These are phyloP conservation scores for Aspergillus oerlinghausenensis DNA, from an alignment of 2,329 filamentous ascomycete species.

Conservation along the genomic window DNA sequence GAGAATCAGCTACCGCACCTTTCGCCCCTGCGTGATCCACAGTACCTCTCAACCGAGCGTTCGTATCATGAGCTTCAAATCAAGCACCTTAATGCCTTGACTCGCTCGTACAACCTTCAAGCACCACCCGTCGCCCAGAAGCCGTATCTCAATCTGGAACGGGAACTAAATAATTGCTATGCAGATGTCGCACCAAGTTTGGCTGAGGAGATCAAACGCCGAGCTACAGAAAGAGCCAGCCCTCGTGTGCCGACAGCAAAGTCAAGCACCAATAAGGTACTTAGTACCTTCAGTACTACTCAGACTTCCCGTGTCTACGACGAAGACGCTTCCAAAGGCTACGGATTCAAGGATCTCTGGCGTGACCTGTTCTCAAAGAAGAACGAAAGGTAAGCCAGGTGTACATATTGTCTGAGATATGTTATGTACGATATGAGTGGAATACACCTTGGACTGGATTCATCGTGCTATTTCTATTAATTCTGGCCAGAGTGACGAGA, in stretches of 20 bases:
- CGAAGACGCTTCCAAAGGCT: constrained; percentile 63
- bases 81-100: constrained; percentile 70
- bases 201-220: constrained; percentile 65
- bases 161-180: constrained; percentile 77
- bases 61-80: constrained; percentile 74
- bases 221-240: constrained; percentile 51
- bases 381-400: constrained; percentile 6
- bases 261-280: constrained; percentile 46
- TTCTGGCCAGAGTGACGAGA: background rate
- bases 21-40: constrained; percentile 69
- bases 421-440: constrained; percentile 6
- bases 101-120: constrained; percentile 90
- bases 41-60: constrained; percentile 68
- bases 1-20: constrained; percentile 35
- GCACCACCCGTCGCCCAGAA: constrained; percentile 89
- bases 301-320: constrained; percentile 63
- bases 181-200: constrained; percentile 78
- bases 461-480: background rate
- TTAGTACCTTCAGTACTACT: constrained; percentile 56
- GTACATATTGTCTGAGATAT: background rate
- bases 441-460: background rate
- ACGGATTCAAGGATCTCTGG: constrained; percentile 89
- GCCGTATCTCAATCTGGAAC: constrained; percentile 78
- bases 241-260: constrained; percentile 27
- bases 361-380: constrained; percentile 62